phyloP scores from a whole-genome alignment of 495 filamentous ascomycete species.

The Penicillium tannophilum region DNA sequence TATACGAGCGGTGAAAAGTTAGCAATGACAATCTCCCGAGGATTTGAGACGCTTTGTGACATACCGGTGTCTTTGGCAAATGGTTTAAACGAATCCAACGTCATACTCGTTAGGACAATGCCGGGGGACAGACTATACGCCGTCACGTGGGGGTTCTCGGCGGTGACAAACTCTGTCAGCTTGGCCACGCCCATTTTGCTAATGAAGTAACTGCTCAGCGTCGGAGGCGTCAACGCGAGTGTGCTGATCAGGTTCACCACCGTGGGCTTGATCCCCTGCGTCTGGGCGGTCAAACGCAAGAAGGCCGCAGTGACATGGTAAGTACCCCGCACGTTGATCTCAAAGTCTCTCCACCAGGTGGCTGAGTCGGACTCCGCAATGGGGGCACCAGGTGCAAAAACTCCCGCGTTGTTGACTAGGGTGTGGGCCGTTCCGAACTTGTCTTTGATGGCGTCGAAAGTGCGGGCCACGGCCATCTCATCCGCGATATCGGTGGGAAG shows the following conservation, averaged over 20 bases:
- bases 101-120: slow-evolving; percentile 3
- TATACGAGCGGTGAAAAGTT: background rate
- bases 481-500: background rate
- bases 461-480: background rate
- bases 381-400: slow-evolving; percentile 1
- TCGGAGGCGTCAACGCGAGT: slow-evolving; percentile 1
- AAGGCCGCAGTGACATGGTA: slow-evolving; percentile 3
- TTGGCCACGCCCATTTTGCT: slow-evolving; percentile 3
- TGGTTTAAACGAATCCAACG: slow-evolving; percentile 3
- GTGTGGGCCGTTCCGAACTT: background rate
- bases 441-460: background rate
- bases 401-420: slow-evolving; percentile 1
- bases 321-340: slow-evolving; percentile 1
- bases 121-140: slow-evolving; percentile 4
- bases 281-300: slow-evolving; percentile 1
- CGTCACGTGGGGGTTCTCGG: background rate
- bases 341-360: slow-evolving; percentile 3
- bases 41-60: background rate
- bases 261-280: background rate
- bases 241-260: background rate
- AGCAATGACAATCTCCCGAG: background rate
- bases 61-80: slow-evolving; percentile 2
- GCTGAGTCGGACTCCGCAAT: slow-evolving; percentile 1
- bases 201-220: slow-evolving; percentile 5
- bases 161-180: background rate